Base-by-base conservation (phyloP, 345 rosid species). In the Populus alba region DNA sequence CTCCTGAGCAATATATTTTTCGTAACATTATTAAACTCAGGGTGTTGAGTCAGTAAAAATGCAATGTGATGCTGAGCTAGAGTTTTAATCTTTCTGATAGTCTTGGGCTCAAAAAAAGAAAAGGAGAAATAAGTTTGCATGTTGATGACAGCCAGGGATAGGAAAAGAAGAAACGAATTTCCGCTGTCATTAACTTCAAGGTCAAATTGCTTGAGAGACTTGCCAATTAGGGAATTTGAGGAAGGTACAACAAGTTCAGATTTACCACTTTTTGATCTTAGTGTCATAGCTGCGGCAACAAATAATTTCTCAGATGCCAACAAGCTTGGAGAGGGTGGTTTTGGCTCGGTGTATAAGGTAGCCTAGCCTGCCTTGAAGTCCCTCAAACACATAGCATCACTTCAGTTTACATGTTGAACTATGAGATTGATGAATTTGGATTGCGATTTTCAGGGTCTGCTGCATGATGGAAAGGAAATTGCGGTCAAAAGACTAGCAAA, bases 271-370 rank as follows among this genome's bases (percentile, higher is more conserved):
- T 91, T 90, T 73, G 87, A 85, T 81, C 71, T 89, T 0, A 78
- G 81, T 83, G 70, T 74, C 7, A 86, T 90, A 20, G 87, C 83
- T 69, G 78, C 77, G 35, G 94, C 93, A 0, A 92, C 97, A 3
- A 23, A 85, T 59, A 84, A 86, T 73, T 92, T 92, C 77, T 85
- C 87, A 57, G 9, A 68, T 20, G 81, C 72, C 38, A 87, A 87
- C 75, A 90, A 88, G 80, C 97, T 92, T 55, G 94, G 97, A 75
- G 81, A 86, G 76, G 94, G 94, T 74, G 94, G 97, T 10, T 92
- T 92, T 41, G 97, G 97, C 53, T 47, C 90, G 2, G 97, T 92
- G 53, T 92, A 90, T 55, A 90, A 89, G 91, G 89, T 53, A 90
- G 88, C 90, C 94, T 89, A 80, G 25, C 47, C 16, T 29, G 33